phyloP scores from a whole-genome alignment of 768 basidiomycete species.

The Pleurotus tuber-regium region DNA sequence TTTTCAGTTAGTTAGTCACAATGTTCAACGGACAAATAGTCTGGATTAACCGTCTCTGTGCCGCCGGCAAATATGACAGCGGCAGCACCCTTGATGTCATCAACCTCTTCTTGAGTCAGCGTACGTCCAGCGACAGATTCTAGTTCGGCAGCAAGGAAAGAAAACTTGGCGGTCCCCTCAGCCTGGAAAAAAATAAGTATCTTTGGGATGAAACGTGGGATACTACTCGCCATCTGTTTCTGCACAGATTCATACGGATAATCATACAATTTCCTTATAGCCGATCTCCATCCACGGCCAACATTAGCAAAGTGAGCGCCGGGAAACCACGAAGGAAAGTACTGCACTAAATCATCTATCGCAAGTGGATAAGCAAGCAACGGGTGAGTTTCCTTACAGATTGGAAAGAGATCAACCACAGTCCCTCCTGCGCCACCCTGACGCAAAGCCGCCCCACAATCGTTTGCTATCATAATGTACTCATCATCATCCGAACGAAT shows the following conservation, averaged over 20 bases:
- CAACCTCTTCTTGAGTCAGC: conserved; percentile 39
- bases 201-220: conserved; percentile 8
- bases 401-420: conserved; percentile 49
- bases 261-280: conserved; percentile 1
- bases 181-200: conserved; percentile 23
- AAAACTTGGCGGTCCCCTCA: conserved; percentile 39
- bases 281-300: conserved; percentile 1
- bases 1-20: background rate
- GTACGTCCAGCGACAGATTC: conserved; percentile 35
- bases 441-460: conserved; percentile 42
- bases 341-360: background rate
- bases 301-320: conserved; percentile 1
- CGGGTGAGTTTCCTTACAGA: conserved; percentile 21
- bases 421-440: conserved; percentile 43
- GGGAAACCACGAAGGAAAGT: conserved; percentile 9
- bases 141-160: conserved; percentile 43
- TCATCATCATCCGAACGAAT: conserved; percentile 41
- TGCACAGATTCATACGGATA: background rate
- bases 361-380: background rate
- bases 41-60: conserved; percentile 38
- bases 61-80: conserved; percentile 49
- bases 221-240: conserved; percentile 1
- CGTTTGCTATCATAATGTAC: conserved; percentile 39
- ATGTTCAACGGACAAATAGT: conserved; percentile 10
- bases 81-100: conserved; percentile 54